Percentiles rank a stretch among this genome's conserved stretches.
Conservation (phyloP, 176 grass and related monocot species). For the Zea luxurians region DNA sequence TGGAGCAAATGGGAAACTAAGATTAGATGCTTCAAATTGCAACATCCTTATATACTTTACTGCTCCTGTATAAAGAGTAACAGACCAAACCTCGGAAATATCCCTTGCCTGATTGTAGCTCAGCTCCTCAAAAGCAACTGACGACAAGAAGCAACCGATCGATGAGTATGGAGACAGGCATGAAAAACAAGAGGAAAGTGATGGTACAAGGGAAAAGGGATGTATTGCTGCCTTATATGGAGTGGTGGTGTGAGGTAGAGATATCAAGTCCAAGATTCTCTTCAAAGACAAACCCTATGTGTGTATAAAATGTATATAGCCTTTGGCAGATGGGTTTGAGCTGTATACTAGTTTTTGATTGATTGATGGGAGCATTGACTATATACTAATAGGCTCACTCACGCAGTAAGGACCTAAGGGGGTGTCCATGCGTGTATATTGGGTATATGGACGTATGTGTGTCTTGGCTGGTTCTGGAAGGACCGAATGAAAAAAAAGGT, state of each 20-base stretch:
- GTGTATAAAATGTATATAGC: slow-evolving; percentile 34
- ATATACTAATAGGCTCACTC: slow-evolving; percentile 35
- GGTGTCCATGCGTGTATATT: slow-evolving; percentile 23
- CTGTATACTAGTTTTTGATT: slow-evolving; percentile 57
- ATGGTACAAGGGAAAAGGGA: slow-evolving; percentile 15
- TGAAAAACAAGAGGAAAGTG: slow-evolving; percentile 60
- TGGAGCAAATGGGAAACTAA: slow-evolving; percentile 4
- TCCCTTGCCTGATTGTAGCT: slow-evolving; percentile 36
- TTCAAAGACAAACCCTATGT: slow-evolving; percentile 45
- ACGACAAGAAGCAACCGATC: background rate
- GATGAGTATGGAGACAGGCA: slow-evolving; percentile 43
- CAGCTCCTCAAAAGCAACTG: slow-evolving; percentile 28
- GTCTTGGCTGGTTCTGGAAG: slow-evolving; percentile 61
- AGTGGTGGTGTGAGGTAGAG: slow-evolving; percentile 33
- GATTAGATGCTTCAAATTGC: slow-evolving; percentile 20
- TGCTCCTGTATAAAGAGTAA: slow-evolving; percentile 32
- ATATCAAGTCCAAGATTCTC: slow-evolving; percentile 50
- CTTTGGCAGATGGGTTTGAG: slow-evolving; percentile 51
- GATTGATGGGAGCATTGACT: slow-evolving; percentile 52
- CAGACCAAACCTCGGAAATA: slow-evolving; percentile 65
- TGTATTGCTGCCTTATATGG: slow-evolving; percentile 46
- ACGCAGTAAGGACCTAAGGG: slow-evolving; percentile 31
- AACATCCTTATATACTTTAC: slow-evolving; percentile 44
- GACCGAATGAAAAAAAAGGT: slow-evolving; percentile 54
- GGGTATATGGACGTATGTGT: slow-evolving; percentile 17